Conservation (phyloP, 768 basidiomycete species). For the Suillus weaverae region DNA sequence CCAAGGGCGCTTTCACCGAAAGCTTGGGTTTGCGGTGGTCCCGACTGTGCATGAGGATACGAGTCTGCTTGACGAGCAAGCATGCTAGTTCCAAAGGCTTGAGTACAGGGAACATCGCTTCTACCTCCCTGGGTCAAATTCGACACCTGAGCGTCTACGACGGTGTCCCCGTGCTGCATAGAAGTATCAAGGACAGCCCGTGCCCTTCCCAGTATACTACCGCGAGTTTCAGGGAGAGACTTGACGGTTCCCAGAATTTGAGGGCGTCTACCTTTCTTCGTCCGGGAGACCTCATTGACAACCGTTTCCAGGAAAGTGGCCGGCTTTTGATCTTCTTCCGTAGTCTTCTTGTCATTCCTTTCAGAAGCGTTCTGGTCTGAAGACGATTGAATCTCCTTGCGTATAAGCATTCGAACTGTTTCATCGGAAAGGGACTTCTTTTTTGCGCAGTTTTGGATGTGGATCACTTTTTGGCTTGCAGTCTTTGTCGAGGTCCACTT, state of each 20-base stretch:
- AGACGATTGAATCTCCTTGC: constrained; percentile 42
- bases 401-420: constrained; percentile 54
- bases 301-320: constrained; percentile 55
- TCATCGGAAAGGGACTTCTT: constrained; percentile 54
- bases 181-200: constrained; percentile 31
- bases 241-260: constrained; percentile 44
- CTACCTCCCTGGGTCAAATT: constrained; percentile 1
- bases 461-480: constrained; percentile 57
- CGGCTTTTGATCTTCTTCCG: constrained; percentile 27
- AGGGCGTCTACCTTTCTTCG: constrained; percentile 43
- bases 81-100: constrained; percentile 34
- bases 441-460: constrained; percentile 68
- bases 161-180: not conserved
- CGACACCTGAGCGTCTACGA: constrained; percentile 9
- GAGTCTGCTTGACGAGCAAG: constrained; percentile 18
- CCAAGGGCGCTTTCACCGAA: constrained; percentile 43
- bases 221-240: constrained; percentile 47
- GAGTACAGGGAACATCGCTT: constrained; percentile 24
- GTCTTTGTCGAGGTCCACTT: constrained; percentile 74
- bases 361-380: constrained; percentile 11
- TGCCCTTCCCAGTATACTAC: constrained; percentile 40
- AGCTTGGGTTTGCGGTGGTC: constrained; percentile 36
- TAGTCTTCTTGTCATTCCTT: constrained; percentile 26
- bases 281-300: constrained; percentile 45
- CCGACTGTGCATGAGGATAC: not conserved